Evolutionary conservation across 768 basidiomycete genomes (phyloP).

Genomic region (Crassisporium funariophilum): DNA sequence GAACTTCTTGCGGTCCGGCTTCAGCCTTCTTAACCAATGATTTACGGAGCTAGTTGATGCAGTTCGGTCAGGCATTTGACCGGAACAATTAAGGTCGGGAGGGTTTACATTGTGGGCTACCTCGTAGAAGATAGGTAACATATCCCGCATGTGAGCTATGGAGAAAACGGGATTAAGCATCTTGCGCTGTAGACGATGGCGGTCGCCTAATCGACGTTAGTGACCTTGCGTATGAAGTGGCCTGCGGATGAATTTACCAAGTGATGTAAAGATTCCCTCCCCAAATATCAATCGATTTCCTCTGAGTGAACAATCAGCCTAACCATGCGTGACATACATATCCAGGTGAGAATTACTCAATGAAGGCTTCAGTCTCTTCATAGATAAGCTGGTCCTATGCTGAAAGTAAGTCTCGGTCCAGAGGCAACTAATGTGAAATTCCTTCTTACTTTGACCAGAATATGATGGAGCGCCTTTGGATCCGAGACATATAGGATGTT

Average conservation of each 20-base stretch:
- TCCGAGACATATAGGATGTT: conserved; percentile 37
- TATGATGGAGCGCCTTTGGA: conserved; percentile 38
- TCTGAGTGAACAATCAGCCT: not conserved
- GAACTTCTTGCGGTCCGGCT: conserved; percentile 10
- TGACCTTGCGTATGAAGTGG: not conserved
- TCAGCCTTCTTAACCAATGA: conserved; percentile 7
- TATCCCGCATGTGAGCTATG: conserved; percentile 31
- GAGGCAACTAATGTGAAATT: conserved; percentile 7
- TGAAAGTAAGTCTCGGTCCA: not conserved
- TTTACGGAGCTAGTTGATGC: conserved; percentile 4
- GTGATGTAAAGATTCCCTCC: not conserved
- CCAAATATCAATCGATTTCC: not conserved
- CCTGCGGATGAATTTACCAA: not conserved
- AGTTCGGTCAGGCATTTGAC: not conserved
- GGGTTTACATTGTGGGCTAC: conserved; percentile 2
- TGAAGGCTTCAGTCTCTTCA: not conserved
- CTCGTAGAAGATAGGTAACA: conserved; percentile 14
- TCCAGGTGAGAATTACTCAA: not conserved
- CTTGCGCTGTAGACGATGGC: conserved; percentile 34
- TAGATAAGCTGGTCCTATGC: conserved; percentile 7
- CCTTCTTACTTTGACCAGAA: conserved; percentile 36
- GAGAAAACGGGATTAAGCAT: conserved; percentile 40
- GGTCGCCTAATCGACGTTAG: conserved; percentile 21
- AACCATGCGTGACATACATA: not conserved
- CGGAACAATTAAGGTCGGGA: not conserved